Base-by-base conservation (phyloP, 2,329 filamentous ascomycete species). In the Myotisia sp. region DNA sequence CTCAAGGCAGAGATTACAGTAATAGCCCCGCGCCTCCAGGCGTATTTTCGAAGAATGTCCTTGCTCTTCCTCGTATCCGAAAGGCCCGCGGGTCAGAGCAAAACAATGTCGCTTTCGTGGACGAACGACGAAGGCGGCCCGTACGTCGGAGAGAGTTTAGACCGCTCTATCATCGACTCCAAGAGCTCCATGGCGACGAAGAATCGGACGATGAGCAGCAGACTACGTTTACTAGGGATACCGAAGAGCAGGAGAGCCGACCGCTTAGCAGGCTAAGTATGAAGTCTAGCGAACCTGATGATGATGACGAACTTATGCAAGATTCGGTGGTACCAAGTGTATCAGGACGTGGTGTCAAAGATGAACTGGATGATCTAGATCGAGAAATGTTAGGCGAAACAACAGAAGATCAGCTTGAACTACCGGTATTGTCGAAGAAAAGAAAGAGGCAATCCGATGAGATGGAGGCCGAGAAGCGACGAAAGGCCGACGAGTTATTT, bases 191-290 rank as follows among this genome's bases (percentile, higher is more conserved):
- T 42, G 78, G 83, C 26, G 80, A 79, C 23, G 70, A 70, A n/a
- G 83, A 94, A 53, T 92, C 84, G 0, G 86, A 93, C 43, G 86
- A 92, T 44, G 85, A 94, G 42, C 71, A 71, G 29, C 60, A 67
- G 32, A 78, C 71, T 21, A 74, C 79, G 8, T 58, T 76, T 31
- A 73, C 71, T 8, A 69, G 77, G 29, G 84, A 86, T 51, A 92
- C 82, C 0, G 86, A 92, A 51, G 86, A 90, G 44, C 75, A 76
- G 21, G 86, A 90, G 40, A 92, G 82, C 42, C 73, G 79, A 26
- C 79, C 79, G 31, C 74, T 76, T 28, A 93, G 82, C 54, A 82
- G 79, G 26, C 65, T 69, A 51, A 72, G 65, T 43, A 62, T 65
- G 39, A 62, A 49, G 23, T 64, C 65, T 10, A 67, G 66, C 20